Conservation (phyloP, 805 yeast genomes). For the Kazachstania viticola region DNA sequence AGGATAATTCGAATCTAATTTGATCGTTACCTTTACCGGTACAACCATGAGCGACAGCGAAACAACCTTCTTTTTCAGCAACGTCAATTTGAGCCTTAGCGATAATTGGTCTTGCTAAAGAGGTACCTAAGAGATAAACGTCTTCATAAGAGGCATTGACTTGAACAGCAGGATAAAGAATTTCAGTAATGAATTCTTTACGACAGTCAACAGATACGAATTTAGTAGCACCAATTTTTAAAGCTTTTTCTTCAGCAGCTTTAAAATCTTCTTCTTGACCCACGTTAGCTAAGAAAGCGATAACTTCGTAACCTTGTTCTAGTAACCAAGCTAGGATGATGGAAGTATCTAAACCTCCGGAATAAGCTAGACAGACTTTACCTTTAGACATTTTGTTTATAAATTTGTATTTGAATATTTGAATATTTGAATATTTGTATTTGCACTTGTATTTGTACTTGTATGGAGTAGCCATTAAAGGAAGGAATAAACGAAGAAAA, state of each 20-base stretch:
- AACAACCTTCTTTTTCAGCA: slow-evolving; percentile 95
- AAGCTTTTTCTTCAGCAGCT: slow-evolving; percentile 92
- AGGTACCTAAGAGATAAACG: slow-evolving; percentile 91
- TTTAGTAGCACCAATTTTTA: slow-evolving; percentile 94
- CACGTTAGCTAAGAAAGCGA: slow-evolving; percentile 95
- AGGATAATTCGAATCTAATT: slow-evolving; percentile 93
- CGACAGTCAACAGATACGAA: slow-evolving; percentile 91
- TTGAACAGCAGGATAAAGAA: slow-evolving; percentile 92
- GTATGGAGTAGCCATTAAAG: too few relatives aligned
- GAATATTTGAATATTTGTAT: too few relatives aligned
- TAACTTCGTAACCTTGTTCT: slow-evolving; percentile 95
- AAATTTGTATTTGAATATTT: not conserved
- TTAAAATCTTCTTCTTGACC: slow-evolving; percentile 99
- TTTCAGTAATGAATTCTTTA: slow-evolving; percentile 86
- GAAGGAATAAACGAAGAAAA: too few relatives aligned
- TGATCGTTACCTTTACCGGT: slow-evolving; percentile 99
- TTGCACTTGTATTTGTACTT: too few relatives aligned
- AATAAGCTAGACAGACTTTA: slow-evolving; percentile 97
- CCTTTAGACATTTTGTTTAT: slow-evolving; percentile 72
- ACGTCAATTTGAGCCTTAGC: slow-evolving; percentile 96
- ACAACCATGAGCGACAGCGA: slow-evolving; percentile 98
- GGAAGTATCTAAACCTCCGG: slow-evolving; percentile 98
- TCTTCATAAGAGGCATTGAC: slow-evolving; percentile 96
- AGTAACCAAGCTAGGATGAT: slow-evolving; percentile 96
- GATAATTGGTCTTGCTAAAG: slow-evolving; percentile 97